These are phyloP conservation scores for Anisogramma anomala DNA, from an alignment of 2,329 filamentous ascomycete genomes.

Conservation along the genomic window DNA sequence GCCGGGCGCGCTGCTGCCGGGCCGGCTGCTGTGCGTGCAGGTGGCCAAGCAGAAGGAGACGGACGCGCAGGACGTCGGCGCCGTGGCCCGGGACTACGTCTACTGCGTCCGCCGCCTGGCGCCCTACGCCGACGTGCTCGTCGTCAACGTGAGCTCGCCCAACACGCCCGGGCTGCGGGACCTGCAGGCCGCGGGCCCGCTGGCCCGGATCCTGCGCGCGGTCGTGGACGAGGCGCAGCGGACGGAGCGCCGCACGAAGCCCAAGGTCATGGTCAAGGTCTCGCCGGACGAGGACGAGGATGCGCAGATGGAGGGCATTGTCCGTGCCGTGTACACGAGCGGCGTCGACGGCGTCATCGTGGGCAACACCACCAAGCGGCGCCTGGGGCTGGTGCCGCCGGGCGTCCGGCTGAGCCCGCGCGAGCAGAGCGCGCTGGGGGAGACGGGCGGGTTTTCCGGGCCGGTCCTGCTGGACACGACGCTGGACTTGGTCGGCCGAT, in stretches of 20 bases:
- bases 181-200: constrained; percentile 71
- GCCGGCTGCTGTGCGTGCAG: constrained; percentile 76
- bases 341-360: constrained; percentile 94
- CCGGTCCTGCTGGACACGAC: constrained; percentile 80
- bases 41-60: constrained; percentile 96
- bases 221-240: constrained; percentile 69
- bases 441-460: constrained; percentile 83
- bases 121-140: constrained; percentile 86
- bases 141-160: constrained; percentile 94
- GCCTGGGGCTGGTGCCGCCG: constrained; percentile 57
- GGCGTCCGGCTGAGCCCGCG: constrained; percentile 51
- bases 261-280: constrained; percentile 93
- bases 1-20: constrained; percentile 65
- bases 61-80: constrained; percentile 70
- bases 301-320: constrained; percentile 76
- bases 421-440: constrained; percentile 57
- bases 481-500: constrained; percentile 64
- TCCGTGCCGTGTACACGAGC: constrained; percentile 67
- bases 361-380: constrained; percentile 86
- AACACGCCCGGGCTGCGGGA: constrained; percentile 88
- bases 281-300: constrained; percentile 88
- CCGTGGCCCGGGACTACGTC: constrained; percentile 73
- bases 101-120: constrained; percentile 75
- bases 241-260: constrained; percentile 54
- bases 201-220: constrained; percentile 67